Percentiles rank a stretch among this genome's conserved stretches.
These are phyloP conservation scores for Pseudogymnoascus sp. DNA, from an alignment of 2,329 filamentous ascomycete genomes.

Conservation along the genomic window DNA sequence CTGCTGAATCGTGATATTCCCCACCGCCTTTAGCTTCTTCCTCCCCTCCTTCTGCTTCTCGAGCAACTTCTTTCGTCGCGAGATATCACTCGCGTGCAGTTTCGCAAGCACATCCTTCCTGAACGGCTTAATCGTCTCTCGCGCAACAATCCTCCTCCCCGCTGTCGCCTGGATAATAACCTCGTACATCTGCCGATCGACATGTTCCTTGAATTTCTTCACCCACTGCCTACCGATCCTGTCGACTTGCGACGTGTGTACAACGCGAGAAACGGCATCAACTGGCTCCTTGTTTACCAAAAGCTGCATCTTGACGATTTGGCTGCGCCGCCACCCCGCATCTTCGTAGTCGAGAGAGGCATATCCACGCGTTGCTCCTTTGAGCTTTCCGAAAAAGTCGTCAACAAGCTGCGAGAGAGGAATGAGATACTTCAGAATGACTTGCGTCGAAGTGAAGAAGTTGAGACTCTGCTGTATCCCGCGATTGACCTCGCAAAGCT, in stretches of 20 bases:
- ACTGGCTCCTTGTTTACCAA: conserved; percentile 90
- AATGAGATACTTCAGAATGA: conserved; percentile 87
- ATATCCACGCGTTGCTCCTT: conserved; percentile 89
- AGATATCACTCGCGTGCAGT: conserved; percentile 83
- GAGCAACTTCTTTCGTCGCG: conserved; percentile 72
- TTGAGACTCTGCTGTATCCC: conserved; percentile 81
- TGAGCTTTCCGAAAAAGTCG: conserved; percentile 94
- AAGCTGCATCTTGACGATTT: conserved; percentile 81
- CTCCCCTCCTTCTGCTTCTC: conserved; percentile 96
- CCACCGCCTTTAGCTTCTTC: conserved; percentile 74
- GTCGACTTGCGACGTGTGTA: conserved; percentile 75
- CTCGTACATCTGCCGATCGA: conserved; percentile 95
- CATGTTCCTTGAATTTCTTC: conserved; percentile 91
- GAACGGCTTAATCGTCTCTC: conserved; percentile 94
- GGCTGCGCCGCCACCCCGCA: conserved; percentile 72
- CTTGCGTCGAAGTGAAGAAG: conserved; percentile 86
- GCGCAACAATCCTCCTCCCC: conserved; percentile 72
- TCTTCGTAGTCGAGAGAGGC: conserved; percentile 96
- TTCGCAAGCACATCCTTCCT: conserved; percentile 92
- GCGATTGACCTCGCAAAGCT: conserved; percentile 83
- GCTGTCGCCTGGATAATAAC: conserved; percentile 88
- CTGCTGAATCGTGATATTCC: conserved; percentile 94
- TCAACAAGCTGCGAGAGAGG: conserved; percentile 87
- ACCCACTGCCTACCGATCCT: conserved; percentile 82
- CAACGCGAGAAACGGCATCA: conserved; percentile 85